Evolutionary conservation across 805 yeast species (phyloP).

Genomic region (Myxozyma kluyveri): DNA sequence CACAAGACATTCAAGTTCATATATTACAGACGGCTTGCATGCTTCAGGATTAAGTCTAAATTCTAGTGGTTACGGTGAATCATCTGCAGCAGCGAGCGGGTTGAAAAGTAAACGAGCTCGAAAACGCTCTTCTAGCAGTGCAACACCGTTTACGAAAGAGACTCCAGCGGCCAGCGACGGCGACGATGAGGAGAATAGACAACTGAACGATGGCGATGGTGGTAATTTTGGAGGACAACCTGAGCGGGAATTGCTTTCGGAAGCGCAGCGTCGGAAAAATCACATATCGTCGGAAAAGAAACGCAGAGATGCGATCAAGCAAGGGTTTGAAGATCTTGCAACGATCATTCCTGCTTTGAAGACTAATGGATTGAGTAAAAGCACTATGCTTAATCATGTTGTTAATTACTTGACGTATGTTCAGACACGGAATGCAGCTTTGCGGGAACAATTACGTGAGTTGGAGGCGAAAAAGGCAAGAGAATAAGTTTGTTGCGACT

Average conservation of each 20-base stretch:
- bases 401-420: slow-evolving; percentile 17
- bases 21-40: neutral
- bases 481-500: neutral
- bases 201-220: neutral
- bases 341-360: slow-evolving; percentile 38
- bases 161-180: slow-evolving; percentile 1
- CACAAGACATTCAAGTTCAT: neutral
- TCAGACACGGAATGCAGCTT: slow-evolving; percentile 18
- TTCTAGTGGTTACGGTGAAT: neutral
- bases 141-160: neutral
- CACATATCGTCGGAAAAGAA: slow-evolving; percentile 44
- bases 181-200: no score
- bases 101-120: neutral
- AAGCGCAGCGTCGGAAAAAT: slow-evolving; percentile 41
- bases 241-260: slow-evolving; percentile 36
- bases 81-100: neutral
- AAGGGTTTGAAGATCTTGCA: slow-evolving; percentile 40
- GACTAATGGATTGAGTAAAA: slow-evolving; percentile 29
- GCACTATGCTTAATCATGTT: slow-evolving; percentile 25
- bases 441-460: slow-evolving; percentile 9
- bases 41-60: neutral
- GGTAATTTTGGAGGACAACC: neutral
- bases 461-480: slow-evolving; percentile 1
- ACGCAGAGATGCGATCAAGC: slow-evolving; percentile 42
- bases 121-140: neutral